These are phyloP conservation scores for Fraxinus sp. DNA, from an alignment of 305 asterid species.

Conservation along the genomic window DNA sequence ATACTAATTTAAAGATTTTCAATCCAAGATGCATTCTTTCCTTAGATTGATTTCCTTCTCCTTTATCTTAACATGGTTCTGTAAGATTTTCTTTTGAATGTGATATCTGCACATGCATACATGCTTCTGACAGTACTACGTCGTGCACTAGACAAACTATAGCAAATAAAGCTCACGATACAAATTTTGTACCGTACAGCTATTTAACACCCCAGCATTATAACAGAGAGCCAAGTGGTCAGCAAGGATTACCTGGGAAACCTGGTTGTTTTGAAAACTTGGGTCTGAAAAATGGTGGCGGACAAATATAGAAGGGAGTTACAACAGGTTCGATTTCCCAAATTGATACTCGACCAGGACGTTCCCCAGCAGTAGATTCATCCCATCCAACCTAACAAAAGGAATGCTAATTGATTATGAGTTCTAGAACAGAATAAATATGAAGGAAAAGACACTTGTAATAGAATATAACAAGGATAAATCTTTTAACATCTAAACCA, in stretches of 20 bases:
- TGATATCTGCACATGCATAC: neutral
- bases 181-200: neutral
- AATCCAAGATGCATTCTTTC: neutral
- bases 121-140: neutral
- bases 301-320: conserved; percentile 93
- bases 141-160: neutral
- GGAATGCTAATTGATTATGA: neutral
- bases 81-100: neutral
- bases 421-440: neutral
- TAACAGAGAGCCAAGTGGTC: neutral
- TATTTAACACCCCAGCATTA: neutral
- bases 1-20: neutral
- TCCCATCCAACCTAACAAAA: conserved; percentile 91
- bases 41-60: neutral
- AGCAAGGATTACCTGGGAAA: conserved; percentile 53
- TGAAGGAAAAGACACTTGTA: neutral
- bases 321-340: conserved; percentile 94
- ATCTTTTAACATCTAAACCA: neutral
- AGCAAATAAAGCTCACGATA: neutral
- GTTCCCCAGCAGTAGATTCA: conserved; percentile 95
- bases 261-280: conserved; percentile 76
- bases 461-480: neutral
- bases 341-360: conserved; percentile 82
- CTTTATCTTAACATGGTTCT: neutral
- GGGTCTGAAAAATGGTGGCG: conserved; percentile 88